phyloP scores from a whole-genome alignment of 2,329 filamentous ascomycete genomes.

The Dactylonectria macrodidyma region DNA sequence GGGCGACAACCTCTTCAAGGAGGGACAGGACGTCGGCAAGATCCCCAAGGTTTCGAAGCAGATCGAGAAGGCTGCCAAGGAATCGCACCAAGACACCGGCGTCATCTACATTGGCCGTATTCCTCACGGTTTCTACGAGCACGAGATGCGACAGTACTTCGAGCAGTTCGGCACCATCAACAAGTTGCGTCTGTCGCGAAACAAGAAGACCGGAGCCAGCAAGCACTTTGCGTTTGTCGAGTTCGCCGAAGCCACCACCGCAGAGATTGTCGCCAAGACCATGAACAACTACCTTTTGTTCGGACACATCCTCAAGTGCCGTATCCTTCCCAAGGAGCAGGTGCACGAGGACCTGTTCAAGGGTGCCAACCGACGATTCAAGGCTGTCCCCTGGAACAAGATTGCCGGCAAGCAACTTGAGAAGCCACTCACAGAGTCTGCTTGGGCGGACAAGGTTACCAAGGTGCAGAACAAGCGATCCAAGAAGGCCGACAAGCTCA shows the following conservation, averaged over 20 bases:
- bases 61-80: slow-evolving; percentile 59
- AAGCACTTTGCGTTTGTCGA: slow-evolving; percentile 98
- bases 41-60: slow-evolving; percentile 65
- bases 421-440: slow-evolving; percentile 78
- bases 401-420: slow-evolving; percentile 84
- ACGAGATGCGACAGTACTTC: slow-evolving; percentile 95
- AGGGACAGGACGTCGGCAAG: slow-evolving; percentile 67
- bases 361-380: slow-evolving; percentile 91
- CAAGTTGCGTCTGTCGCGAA: slow-evolving; percentile 86
- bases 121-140: slow-evolving; percentile 95
- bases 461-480: slow-evolving; percentile 80
- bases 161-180: slow-evolving; percentile 90
- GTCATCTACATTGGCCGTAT: slow-evolving; percentile 93
- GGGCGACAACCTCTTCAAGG: slow-evolving; percentile 57
- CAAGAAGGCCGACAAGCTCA: slow-evolving; percentile 80
- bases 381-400: slow-evolving; percentile 88
- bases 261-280: slow-evolving; percentile 91
- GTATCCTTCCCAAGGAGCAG: slow-evolving; percentile 81
- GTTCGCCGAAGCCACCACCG: slow-evolving; percentile 83
- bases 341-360: slow-evolving; percentile 89
- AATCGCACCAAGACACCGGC: slow-evolving; percentile 72
- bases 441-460: slow-evolving; percentile 83
- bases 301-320: slow-evolving; percentile 92
- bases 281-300: slow-evolving; percentile 99
- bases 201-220: slow-evolving; percentile 90